Evolutionary conservation across 768 basidiomycete species (phyloP).

Genomic region (Pisolithus albus): DNA sequence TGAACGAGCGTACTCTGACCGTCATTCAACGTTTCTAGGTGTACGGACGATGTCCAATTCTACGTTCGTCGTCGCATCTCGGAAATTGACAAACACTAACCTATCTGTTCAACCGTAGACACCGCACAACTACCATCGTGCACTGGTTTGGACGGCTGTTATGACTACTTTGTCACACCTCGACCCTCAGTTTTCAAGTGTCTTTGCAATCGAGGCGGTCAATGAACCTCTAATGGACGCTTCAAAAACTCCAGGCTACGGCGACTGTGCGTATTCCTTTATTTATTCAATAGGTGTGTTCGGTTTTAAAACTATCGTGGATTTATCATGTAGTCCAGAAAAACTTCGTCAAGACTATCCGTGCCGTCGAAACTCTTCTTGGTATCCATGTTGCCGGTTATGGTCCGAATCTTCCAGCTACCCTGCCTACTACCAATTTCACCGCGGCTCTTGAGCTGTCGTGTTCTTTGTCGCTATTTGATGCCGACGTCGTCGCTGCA

Average conservation of each 20-base stretch:
- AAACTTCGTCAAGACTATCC: conserved; percentile 61
- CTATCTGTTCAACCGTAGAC: conserved; percentile 38
- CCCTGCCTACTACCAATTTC: conserved; percentile 28
- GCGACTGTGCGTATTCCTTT: conserved; percentile 45
- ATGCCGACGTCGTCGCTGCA: conserved; percentile 25
- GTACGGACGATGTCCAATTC: conserved; percentile 63
- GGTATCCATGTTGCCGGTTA: conserved; percentile 39
- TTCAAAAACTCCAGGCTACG: conserved; percentile 56
- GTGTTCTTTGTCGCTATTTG: conserved; percentile 17
- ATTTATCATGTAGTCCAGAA: conserved; percentile 45
- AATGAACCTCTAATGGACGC: conserved; percentile 79
- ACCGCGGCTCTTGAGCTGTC: conserved; percentile 27
- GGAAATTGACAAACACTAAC: neutral
- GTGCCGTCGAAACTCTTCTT: conserved; percentile 55
- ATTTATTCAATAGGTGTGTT: neutral
- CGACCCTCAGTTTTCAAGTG: conserved; percentile 57
- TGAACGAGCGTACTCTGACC: neutral
- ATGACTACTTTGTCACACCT: conserved; percentile 70
- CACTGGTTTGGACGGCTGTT: conserved; percentile 74
- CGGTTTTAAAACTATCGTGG: neutral
- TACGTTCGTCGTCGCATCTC: conserved; percentile 42
- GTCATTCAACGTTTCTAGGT: conserved; percentile 34
- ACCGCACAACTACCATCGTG: conserved; percentile 64
- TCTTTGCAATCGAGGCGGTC: conserved; percentile 66
- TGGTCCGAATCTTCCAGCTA: conserved; percentile 3